Evolutionary conservation across 768 basidiomycete species (phyloP).

Genomic region (Rhodotorula kratochvilovae): DNA sequence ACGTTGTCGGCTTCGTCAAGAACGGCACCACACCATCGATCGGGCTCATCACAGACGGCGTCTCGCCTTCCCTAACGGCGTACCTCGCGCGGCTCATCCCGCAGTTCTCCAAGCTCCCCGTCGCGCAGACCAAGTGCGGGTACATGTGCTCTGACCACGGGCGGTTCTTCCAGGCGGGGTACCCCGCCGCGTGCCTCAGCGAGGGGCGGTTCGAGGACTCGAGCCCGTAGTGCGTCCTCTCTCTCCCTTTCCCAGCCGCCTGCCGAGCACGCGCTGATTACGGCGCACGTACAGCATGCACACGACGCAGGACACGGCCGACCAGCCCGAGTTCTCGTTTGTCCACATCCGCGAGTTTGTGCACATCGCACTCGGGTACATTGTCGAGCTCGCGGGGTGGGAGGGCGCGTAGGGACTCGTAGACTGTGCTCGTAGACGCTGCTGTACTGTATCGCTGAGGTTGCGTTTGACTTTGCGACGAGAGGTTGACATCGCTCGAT

Average conservation of each 20-base stretch:
- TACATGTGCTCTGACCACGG: not conserved
- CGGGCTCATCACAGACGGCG: constrained; percentile 43
- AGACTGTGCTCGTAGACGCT: too few relatives aligned
- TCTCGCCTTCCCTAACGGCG: constrained; percentile 35
- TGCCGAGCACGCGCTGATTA: too few relatives aligned
- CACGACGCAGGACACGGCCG: constrained; percentile 12
- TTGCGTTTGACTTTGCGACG: too few relatives aligned
- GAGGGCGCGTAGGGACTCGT: not conserved
- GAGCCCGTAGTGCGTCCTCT: constrained; percentile 36
- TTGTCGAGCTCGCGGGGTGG: constrained; percentile 37
- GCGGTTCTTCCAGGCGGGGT: constrained; percentile 17
- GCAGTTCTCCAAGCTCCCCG: constrained; percentile 40
- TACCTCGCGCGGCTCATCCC: constrained; percentile 40
- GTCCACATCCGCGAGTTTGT: constrained; percentile 44
- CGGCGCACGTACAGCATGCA: constrained; percentile 39
- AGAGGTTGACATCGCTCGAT: too few relatives aligned
- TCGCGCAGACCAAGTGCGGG: not conserved
- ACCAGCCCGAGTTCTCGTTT: constrained; percentile 39
- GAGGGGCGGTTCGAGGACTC: constrained; percentile 35
- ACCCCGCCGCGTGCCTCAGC: constrained; percentile 27
- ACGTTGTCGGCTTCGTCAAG: constrained; percentile 48
- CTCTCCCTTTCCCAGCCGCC: not conserved
- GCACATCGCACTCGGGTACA: constrained; percentile 39
- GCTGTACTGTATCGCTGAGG: too few relatives aligned
- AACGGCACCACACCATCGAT: constrained; percentile 40